Percentiles rank a stretch among this genome's conserved stretches.
Evolutionary conservation across 2,329 filamentous ascomycete genomes (phyloP).

Genomic region (Lecanicillium sp.): DNA sequence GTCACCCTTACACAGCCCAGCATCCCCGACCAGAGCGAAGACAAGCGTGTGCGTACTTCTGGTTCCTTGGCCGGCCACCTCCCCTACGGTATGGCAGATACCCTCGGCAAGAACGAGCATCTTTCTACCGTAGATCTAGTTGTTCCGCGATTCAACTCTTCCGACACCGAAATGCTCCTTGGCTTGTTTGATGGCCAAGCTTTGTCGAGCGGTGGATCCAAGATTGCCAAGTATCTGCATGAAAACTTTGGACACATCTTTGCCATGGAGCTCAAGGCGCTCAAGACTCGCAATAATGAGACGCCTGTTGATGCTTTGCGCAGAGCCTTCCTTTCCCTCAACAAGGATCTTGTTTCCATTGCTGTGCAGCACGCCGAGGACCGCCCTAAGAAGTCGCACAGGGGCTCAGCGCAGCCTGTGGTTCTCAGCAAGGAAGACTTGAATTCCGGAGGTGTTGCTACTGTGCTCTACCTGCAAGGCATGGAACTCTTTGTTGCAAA

Average conservation of each 20-base stretch:
- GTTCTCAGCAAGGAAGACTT: conserved; percentile 85
- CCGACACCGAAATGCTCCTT: conserved; percentile 81
- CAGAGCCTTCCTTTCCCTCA: conserved; percentile 79
- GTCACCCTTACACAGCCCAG: conserved; percentile 90
- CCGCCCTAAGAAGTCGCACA: conserved; percentile 58
- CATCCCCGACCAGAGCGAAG: conserved; percentile 91
- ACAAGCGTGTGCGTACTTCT: conserved; percentile 91
- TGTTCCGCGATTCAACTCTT: conserved; percentile 83
- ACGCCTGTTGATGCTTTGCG: conserved; percentile 77
- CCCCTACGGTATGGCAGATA: conserved; percentile 96
- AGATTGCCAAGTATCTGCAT: conserved; percentile 92
- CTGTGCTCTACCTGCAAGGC: conserved; percentile 81
- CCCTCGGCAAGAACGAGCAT: conserved; percentile 86
- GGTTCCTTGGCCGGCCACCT: conserved; percentile 87
- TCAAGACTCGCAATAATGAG: conserved; percentile 63
- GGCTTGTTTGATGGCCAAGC: conserved; percentile 95
- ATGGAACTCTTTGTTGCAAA: conserved; percentile 93
- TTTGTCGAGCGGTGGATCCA: conserved; percentile 83
- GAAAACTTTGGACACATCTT: conserved; percentile 91
- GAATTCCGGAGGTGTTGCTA: conserved; percentile 84
- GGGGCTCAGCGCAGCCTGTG: conserved; percentile 65
- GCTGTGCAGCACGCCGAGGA: conserved; percentile 78
- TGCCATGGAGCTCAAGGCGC: conserved; percentile 67
- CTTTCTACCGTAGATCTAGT: conserved; percentile 94
- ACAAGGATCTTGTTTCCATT: conserved; percentile 87